Percentiles rank a stretch among this genome's conserved stretches.
phyloP scores from a whole-genome alignment of 1,284 basidiomycete genomes.

The Lentinula novae-zelandiae region DNA sequence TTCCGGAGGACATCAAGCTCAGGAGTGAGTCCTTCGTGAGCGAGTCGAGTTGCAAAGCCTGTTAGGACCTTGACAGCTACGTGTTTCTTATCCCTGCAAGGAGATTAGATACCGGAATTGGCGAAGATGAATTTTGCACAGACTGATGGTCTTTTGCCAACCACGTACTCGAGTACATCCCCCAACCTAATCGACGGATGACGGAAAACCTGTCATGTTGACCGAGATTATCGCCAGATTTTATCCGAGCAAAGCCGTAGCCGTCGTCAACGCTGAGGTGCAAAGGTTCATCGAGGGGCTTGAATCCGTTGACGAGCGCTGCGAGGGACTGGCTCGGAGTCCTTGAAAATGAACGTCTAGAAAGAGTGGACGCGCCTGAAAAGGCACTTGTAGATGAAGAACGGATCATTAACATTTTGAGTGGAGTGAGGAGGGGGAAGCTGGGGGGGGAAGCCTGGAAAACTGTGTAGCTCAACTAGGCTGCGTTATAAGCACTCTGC shows the following conservation, averaged over 20 bases:
- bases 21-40: constrained; percentile 15
- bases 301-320: constrained; percentile 2
- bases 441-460: not conserved
- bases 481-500: not conserved
- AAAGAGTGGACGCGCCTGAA: constrained; percentile 9
- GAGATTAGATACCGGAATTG: not conserved
- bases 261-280: constrained; percentile 7
- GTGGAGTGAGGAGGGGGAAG: not conserved
- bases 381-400: not conserved
- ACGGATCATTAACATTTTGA: not conserved
- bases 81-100: constrained; percentile 20
- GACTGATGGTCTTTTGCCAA: constrained; percentile 25
- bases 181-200: constrained; percentile 30
- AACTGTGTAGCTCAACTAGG: not conserved
- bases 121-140: constrained; percentile 7
- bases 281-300: constrained; percentile 1
- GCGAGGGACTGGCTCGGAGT: constrained; percentile 1
- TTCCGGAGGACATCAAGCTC: constrained; percentile 22
- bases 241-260: constrained; percentile 6
- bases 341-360: constrained; percentile 5
- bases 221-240: constrained; percentile 1
- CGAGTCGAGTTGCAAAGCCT: constrained; percentile 21
- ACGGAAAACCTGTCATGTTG: constrained; percentile 12
- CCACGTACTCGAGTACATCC: constrained; percentile 29
- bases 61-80: constrained; percentile 29